Evolutionary conservation across 371 early-diverging fungal species (phyloP).

Genomic region (Mortierella sp.): DNA sequence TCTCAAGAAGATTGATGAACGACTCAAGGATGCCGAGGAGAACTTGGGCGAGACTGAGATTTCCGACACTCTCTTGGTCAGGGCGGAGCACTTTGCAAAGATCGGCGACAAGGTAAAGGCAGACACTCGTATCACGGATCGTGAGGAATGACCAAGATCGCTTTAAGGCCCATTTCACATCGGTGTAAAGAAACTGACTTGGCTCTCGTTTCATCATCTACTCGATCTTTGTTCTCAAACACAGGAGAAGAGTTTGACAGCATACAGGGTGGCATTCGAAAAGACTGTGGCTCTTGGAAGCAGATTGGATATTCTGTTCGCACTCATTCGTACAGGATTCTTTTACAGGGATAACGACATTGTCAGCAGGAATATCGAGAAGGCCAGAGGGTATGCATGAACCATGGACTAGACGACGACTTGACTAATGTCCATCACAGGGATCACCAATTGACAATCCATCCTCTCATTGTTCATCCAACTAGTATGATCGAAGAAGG

Average conservation of each 20-base stretch:
- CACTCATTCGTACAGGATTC: slow-evolving; percentile 93
- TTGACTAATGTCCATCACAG: neutral
- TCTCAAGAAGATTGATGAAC: slow-evolving; percentile 82
- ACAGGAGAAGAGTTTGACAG: slow-evolving; percentile 87
- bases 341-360: slow-evolving; percentile 88
- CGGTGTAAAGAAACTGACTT: too few relatives aligned
- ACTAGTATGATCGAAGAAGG: slow-evolving; percentile 93
- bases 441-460: neutral
- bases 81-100: slow-evolving; percentile 90
- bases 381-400: slow-evolving; percentile 74
- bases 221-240: too few relatives aligned
- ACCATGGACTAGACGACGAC: too few relatives aligned
- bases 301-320: slow-evolving; percentile 93
- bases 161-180: too few relatives aligned
- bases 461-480: too few relatives aligned
- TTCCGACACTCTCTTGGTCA: slow-evolving; percentile 89
- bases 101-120: slow-evolving; percentile 92
- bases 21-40: slow-evolving; percentile 87
- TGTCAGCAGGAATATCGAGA: slow-evolving; percentile 83
- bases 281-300: slow-evolving; percentile 92
- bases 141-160: too few relatives aligned
- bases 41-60: slow-evolving; percentile 96
- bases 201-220: too few relatives aligned
- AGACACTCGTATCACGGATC: too few relatives aligned
- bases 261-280: slow-evolving; percentile 83